These are phyloP conservation scores for Malassezia pachydermatis DNA, from an alignment of 1,284 basidiomycete genomes.

Conservation along the genomic window DNA sequence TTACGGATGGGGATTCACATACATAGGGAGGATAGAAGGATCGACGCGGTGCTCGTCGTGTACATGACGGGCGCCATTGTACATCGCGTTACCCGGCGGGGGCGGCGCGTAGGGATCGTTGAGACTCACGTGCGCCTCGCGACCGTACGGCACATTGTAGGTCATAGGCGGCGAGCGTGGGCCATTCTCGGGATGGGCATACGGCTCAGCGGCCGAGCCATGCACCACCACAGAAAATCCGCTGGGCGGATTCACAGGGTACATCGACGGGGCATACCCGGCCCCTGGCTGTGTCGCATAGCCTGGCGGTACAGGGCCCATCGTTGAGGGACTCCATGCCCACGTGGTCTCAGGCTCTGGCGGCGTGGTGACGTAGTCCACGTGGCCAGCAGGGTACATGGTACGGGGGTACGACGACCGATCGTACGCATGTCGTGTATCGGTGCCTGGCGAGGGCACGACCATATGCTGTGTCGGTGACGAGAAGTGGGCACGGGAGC, in stretches of 20 bases:
- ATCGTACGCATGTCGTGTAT: constrained; percentile 2
- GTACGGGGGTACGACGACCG: background rate
- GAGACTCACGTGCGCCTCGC: background rate
- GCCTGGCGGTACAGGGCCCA: background rate
- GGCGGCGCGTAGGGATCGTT: constrained; percentile 3
- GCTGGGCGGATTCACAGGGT: background rate
- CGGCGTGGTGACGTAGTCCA: background rate
- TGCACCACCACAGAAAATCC: constrained; percentile 15
- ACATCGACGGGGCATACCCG: background rate
- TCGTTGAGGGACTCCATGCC: constrained; percentile 5
- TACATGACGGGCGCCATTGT: background rate
- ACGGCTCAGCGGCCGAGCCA: constrained; percentile 2
- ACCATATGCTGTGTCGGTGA: background rate
- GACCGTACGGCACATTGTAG: background rate
- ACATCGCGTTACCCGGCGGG: background rate
- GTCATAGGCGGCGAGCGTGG: background rate
- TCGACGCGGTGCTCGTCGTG: background rate
- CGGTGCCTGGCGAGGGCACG: background rate
- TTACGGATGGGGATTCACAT: constrained; percentile 8
- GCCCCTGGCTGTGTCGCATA: background rate
- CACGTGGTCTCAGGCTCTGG: background rate
- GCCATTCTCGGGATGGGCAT: background rate
- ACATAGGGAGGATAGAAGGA: constrained; percentile 10
- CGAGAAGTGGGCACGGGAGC: background rate
- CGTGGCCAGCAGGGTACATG: background rate